A percentile compares a stretch with the other conserved stretches of the same genome.
Conservation (phyloP, 2,329 filamentous ascomycete species). For the Monilinia aucupariae region DNA sequence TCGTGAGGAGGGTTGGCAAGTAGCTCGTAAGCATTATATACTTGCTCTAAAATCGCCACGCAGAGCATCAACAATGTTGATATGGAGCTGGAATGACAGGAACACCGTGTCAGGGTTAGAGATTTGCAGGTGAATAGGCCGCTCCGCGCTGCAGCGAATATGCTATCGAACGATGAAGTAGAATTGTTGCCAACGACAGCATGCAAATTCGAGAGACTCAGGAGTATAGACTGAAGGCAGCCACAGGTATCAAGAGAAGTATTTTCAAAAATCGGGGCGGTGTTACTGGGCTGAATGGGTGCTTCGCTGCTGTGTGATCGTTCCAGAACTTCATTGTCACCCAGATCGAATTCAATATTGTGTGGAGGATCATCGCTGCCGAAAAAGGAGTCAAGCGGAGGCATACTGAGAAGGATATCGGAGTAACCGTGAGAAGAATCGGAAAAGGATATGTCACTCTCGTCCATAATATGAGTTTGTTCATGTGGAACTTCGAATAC, state of each 20-base stretch:
- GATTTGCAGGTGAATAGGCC: not conserved
- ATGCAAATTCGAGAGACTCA: slow-evolving; percentile 1
- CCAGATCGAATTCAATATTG: not conserved
- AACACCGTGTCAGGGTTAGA: not conserved
- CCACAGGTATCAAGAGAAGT: not conserved
- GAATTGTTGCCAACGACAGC: not conserved
- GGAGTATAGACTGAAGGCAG: not conserved
- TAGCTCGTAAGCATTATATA: slow-evolving; percentile 1
- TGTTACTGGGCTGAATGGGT: not conserved
- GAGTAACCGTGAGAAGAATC: not conserved
- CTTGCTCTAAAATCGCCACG: not conserved
- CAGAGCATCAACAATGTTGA: not conserved
- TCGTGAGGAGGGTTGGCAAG: not conserved
- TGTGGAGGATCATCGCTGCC: not conserved
- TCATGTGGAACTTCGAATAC: not conserved
- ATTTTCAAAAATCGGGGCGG: not conserved
- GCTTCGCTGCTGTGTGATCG: not conserved
- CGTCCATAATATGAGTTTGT: not conserved
- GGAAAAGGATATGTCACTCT: not conserved
- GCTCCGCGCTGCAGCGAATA: not conserved
- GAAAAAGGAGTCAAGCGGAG: not conserved
- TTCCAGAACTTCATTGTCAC: not conserved
- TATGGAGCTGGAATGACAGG: not conserved
- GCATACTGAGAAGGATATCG: not conserved
- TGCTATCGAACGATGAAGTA: not conserved